These are phyloP conservation scores for Teratosphaeria gauchensis DNA, from an alignment of 2,329 filamentous ascomycete genomes.

Conservation along the genomic window DNA sequence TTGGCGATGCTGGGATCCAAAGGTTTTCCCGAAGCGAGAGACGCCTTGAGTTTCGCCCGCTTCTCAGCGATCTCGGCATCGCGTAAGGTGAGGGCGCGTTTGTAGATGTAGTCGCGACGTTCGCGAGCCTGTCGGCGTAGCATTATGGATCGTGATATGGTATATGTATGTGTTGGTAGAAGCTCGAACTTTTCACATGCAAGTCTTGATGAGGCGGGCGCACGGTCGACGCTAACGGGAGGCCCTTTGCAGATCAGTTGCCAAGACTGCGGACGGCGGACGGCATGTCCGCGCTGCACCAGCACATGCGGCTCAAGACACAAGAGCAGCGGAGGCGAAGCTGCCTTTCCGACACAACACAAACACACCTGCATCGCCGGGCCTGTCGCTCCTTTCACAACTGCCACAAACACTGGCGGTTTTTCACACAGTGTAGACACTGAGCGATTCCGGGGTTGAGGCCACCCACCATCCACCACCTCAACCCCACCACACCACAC, in stretches of 20 bases:
- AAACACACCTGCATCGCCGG: background rate
- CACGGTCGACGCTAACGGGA: background rate
- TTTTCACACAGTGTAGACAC: background rate
- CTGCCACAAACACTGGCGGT: background rate
- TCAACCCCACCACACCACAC: background rate
- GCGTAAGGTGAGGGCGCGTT: slow-evolving; percentile 73
- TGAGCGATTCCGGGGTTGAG: background rate
- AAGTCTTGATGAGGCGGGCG: background rate
- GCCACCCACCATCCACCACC: background rate
- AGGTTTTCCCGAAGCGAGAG: slow-evolving; percentile 80
- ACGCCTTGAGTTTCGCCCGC: slow-evolving; percentile 73
- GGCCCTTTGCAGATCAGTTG: background rate
- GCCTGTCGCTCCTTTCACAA: background rate
- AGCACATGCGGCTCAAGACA: background rate
- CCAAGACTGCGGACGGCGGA: background rate
- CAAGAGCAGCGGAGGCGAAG: background rate
- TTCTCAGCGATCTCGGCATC: slow-evolving; percentile 93
- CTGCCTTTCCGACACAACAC: background rate
- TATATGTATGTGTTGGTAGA: background rate
- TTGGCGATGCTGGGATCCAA: slow-evolving; percentile 74
- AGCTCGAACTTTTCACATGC: background rate
- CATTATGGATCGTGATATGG: slow-evolving; percentile 24
- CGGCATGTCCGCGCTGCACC: background rate
- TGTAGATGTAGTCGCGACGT: slow-evolving; percentile 80
- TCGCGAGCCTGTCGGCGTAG: slow-evolving; percentile 65